These are phyloP conservation scores for Malbranchea cinnamomea DNA, from an alignment of 2,329 filamentous ascomycete genomes.

Conservation along the genomic window DNA sequence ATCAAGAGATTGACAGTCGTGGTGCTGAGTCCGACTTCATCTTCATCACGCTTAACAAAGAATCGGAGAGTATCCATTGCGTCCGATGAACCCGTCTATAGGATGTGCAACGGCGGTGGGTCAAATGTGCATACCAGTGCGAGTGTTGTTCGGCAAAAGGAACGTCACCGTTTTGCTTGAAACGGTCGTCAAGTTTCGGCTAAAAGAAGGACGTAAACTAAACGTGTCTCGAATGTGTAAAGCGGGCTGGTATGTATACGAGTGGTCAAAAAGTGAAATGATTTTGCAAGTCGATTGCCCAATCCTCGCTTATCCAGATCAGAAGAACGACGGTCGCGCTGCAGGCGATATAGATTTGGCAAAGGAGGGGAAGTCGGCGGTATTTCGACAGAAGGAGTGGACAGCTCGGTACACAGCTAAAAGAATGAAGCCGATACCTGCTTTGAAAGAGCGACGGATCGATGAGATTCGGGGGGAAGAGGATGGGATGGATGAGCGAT, in stretches of 20 bases:
- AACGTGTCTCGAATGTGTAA: slow-evolving; percentile 1
- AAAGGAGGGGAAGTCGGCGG: slow-evolving; percentile 2
- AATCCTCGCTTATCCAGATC: not conserved
- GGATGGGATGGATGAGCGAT: slow-evolving; percentile 8
- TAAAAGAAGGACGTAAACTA: not conserved
- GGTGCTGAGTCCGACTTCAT: slow-evolving; percentile 36
- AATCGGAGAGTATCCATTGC: slow-evolving; percentile 28
- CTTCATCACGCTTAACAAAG: slow-evolving; percentile 37
- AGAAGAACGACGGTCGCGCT: not conserved
- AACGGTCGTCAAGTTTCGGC: not conserved
- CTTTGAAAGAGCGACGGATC: slow-evolving; percentile 16
- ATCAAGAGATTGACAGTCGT: slow-evolving; percentile 65
- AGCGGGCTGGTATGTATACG: no score
- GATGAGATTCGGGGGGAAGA: slow-evolving; percentile 13
- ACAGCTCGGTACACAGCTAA: slow-evolving; percentile 42
- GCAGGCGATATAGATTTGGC: not conserved
- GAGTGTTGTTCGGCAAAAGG: not conserved
- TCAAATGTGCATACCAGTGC: slow-evolving; percentile 1
- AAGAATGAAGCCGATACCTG: slow-evolving; percentile 49
- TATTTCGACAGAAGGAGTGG: slow-evolving; percentile 26
- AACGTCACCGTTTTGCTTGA: slow-evolving; percentile 1
- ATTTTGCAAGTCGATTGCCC: not conserved
- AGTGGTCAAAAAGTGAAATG: not conserved
- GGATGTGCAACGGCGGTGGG: not conserved
- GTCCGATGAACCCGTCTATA: not conserved